Conservation (phyloP, 2,329 filamentous ascomycete genomes). For the Aureobasidium sp. region DNA sequence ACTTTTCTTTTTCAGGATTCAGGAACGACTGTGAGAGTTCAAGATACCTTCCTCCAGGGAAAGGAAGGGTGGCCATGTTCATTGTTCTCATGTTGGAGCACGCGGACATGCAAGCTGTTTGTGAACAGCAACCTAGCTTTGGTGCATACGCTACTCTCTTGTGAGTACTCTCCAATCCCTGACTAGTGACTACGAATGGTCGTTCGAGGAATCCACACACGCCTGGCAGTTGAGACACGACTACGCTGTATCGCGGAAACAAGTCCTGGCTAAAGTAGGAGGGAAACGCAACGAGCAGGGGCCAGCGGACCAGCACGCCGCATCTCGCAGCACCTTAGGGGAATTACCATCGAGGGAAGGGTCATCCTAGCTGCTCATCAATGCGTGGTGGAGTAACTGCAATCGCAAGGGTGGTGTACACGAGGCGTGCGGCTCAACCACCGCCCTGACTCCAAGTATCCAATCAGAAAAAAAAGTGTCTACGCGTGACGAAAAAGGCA, state of each 20-base stretch:
- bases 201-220: too few relatives aligned
- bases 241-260: neutral
- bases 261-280: neutral
- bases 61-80: neutral
- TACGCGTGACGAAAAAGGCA: neutral
- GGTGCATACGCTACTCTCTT: too few relatives aligned
- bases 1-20: neutral
- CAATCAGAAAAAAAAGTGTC: neutral
- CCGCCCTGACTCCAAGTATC: neutral
- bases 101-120: too few relatives aligned
- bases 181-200: too few relatives aligned
- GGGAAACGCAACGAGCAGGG: neutral
- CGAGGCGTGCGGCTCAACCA: neutral
- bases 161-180: too few relatives aligned
- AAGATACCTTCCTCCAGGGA: neutral
- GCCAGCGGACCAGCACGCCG: neutral
- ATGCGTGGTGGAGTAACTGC: neutral
- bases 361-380: neutral
- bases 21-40: neutral
- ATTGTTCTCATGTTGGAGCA: neutral
- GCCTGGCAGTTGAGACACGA: too few relatives aligned
- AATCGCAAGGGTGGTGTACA: neutral
- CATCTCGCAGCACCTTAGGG: neutral
- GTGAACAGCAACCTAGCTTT: too few relatives aligned
- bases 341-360: neutral